Base-by-base conservation (phyloP, 768 basidiomycete species). In the Pleurotus sapidus region DNA sequence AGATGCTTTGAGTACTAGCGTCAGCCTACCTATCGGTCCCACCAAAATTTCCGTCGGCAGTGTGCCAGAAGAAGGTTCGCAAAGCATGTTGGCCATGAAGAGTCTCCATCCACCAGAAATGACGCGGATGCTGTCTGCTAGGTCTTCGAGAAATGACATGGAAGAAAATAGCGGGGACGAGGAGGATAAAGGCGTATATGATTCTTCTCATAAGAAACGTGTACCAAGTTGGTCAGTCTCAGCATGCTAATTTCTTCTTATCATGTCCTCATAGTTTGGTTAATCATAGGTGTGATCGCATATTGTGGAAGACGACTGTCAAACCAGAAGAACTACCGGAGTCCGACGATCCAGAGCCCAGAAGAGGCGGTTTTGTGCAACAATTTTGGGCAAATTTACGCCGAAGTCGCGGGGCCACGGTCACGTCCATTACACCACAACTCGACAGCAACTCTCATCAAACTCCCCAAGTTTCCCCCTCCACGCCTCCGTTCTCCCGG, bases 301-400 rank as follows among this genome's bases (percentile, higher is more conserved):
- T 93, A 46, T 71, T 93, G 4, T 93, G 86, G 85, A 93, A 91
- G 69, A 79, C 88, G 4, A 91, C 87, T 0, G 76, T 89, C 23
- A 65, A 73, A 27, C 79, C 79, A 14, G 77, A 77, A 11, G 70
- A 72, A 1, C 67, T 72, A 7, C 78, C 76, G 37, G 73, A 72
- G 14, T 74, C 77, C 8, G 70, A 72, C n/a, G 30, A 67, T 57
- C 27, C 61, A 49, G 64, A 66, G 38, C 62, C 66, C 46, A 65
- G 74, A 38, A 68, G 77, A 27, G 74, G 78, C n/a, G 79, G 72
- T 24, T 76, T 77, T 39, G 74, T 88, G 49, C 74, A 81, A 23
- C 79, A 81, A 40, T 74, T 88, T 53, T 74, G 89, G 55, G 74
- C 71, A 11, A 78, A 81, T 56, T 25, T 70, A 75, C 46, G 63